Evolutionary conservation across 2,329 filamentous ascomycete species (phyloP).

Genomic region (Alternaria postmessia): DNA sequence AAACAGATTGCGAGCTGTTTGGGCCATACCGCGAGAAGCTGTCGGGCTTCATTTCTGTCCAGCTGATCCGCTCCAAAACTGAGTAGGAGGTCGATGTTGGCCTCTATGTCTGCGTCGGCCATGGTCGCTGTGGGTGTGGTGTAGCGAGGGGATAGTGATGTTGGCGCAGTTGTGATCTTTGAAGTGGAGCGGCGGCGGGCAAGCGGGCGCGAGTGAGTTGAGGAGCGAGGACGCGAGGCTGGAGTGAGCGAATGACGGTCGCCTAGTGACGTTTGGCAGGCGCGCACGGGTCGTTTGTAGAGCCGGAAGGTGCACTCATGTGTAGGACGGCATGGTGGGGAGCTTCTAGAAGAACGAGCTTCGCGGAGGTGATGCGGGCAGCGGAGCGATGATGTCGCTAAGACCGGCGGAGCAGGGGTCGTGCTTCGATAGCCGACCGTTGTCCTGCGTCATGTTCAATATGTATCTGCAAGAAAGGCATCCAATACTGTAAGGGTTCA

Average conservation of each 20-base stretch:
- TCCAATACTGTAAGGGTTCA: neutral
- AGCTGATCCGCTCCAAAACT: conserved; percentile 23
- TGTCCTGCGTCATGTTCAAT: conserved; percentile 1
- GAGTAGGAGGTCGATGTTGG: conserved; percentile 18
- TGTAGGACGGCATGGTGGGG: conserved; percentile 24
- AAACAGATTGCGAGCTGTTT: conserved; percentile 5
- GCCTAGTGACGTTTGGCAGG: neutral
- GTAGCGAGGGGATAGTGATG: neutral
- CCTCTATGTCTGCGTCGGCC: conserved; percentile 19
- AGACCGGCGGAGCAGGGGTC: conserved; percentile 18
- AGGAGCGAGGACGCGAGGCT: neutral
- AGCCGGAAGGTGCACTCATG: conserved; percentile 3
- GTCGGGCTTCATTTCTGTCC: conserved; percentile 24
- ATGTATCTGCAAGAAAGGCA: neutral
- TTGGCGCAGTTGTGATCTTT: conserved; percentile 7
- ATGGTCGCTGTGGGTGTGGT: conserved; percentile 9
- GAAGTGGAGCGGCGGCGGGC: conserved; percentile 2
- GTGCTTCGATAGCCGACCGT: neutral
- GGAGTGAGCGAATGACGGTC: conserved; percentile 1
- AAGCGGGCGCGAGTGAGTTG: conserved; percentile 12
- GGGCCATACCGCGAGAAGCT: conserved; percentile 25
- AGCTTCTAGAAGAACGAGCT: conserved; percentile 16
- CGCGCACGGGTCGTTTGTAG: neutral
- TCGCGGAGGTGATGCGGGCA: conserved; percentile 24
- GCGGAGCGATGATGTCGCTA: conserved; percentile 16